Percentiles rank a stretch among this genome's conserved stretches.
Conservation (phyloP, 176 grass and related monocot genomes). For the Chrysopogon serrulatus region DNA sequence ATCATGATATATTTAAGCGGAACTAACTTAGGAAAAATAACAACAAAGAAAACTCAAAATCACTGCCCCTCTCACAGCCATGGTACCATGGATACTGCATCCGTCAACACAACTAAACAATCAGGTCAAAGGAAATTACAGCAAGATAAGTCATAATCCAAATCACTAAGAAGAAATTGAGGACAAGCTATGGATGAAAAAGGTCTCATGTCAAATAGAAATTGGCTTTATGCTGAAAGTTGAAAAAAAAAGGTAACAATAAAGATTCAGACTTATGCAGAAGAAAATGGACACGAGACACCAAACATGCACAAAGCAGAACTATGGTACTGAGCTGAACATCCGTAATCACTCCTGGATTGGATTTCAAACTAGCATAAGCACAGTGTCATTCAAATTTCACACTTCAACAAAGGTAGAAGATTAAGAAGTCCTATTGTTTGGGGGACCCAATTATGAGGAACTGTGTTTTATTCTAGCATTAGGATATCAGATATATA, state of each 20-base stretch:
- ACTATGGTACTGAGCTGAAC: neutral
- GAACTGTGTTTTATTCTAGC: neutral
- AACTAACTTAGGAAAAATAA: constrained; percentile 24
- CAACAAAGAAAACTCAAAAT: neutral
- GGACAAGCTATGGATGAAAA: neutral
- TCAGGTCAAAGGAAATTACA: neutral
- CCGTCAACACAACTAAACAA: neutral
- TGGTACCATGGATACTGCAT: constrained; percentile 6
- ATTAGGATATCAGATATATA: neutral
- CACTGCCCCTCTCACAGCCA: neutral
- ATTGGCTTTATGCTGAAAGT: neutral
- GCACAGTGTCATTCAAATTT: neutral
- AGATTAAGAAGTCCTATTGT: neutral
- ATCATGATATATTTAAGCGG: constrained; percentile 21
- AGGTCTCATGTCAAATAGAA: neutral
- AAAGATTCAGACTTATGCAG: neutral
- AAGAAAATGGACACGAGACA: constrained; percentile 4
- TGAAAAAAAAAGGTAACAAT: neutral
- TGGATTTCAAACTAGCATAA: neutral
- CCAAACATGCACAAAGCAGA: neutral
- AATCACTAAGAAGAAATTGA: neutral
- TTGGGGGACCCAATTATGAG: neutral
- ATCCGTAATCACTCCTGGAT: neutral
- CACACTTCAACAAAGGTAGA: neutral
- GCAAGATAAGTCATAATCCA: neutral